Conservation (phyloP, 73 alveolate species). For the Paraurostyla sp. region DNA sequence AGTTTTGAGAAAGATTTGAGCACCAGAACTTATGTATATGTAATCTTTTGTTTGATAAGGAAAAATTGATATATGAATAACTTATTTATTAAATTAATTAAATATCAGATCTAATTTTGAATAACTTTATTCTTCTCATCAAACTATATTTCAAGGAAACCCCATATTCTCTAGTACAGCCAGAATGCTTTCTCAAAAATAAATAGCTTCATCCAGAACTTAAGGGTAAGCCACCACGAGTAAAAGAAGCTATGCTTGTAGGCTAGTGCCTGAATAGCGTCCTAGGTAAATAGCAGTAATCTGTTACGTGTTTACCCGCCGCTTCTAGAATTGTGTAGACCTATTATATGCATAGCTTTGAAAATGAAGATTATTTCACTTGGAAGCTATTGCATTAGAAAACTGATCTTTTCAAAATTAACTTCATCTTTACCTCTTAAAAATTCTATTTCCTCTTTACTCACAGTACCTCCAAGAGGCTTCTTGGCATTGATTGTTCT, state of each 20-base stretch:
- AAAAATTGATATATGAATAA: no score
- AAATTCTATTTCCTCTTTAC: slow-evolving; percentile 78
- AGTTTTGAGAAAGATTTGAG: no score
- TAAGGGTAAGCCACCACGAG: neutral
- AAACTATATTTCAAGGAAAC: slow-evolving; percentile 60
- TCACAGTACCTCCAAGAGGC: slow-evolving; percentile 82
- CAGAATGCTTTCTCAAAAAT: slow-evolving; percentile 68
- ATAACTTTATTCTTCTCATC: slow-evolving; percentile 50
- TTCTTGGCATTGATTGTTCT: slow-evolving; percentile 74
- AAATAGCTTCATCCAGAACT: slow-evolving; percentile 49
- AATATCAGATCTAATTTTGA: neutral
- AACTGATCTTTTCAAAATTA: slow-evolving; percentile 79
- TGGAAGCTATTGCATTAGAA: slow-evolving; percentile 76
- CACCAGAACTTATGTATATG: no score
- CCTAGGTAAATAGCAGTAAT: slow-evolving; percentile 54
- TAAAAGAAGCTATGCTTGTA: slow-evolving; percentile 8
- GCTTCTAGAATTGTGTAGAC: slow-evolving; percentile 79
- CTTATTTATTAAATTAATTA: no score
- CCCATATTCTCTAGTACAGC: slow-evolving; percentile 61
- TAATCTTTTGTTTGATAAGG: no score
- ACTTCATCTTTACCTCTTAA: slow-evolving; percentile 73
- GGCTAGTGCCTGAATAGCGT: slow-evolving; percentile 52
- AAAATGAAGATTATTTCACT: slow-evolving; percentile 84
- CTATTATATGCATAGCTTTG: slow-evolving; percentile 85
- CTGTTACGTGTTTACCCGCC: slow-evolving; percentile 77